Evolutionary conservation across 139 green algal species (phyloP).

Genomic region (Nannochloris sp.): DNA sequence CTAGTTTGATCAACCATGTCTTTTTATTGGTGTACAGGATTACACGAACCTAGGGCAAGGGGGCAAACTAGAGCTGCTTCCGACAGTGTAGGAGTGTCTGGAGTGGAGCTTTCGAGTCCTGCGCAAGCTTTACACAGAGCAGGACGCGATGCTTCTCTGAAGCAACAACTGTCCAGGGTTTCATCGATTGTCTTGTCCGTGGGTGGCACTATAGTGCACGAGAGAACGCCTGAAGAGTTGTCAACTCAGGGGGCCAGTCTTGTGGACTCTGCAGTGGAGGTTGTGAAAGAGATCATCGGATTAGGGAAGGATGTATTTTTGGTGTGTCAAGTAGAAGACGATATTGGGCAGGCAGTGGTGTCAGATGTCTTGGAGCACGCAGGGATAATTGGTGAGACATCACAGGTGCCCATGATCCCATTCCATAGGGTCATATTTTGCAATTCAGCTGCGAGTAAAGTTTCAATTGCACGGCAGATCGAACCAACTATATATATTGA

Average conservation of each 20-base stretch:
- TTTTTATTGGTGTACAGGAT: too few species aligned
- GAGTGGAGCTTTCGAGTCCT: too few species aligned
- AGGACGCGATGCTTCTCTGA: too few species aligned
- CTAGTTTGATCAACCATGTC: too few species aligned
- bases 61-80: too few species aligned
- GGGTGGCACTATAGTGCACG: constrained; percentile 53
- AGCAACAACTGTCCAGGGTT: too few species aligned
- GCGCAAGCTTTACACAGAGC: too few species aligned
- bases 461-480: constrained; percentile 68
- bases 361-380: constrained; percentile 25
- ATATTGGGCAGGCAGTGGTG: constrained; percentile 42
- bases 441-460: constrained; percentile 62
- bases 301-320: constrained; percentile 24
- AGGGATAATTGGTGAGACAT: constrained; percentile 6
- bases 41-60: too few species aligned
- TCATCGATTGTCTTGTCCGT: constrained; percentile 30
- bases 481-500: constrained; percentile 78
- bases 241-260: constrained; percentile 42
- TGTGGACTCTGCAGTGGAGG: constrained; percentile 24
- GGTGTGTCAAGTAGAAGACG: constrained; percentile 48
- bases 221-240: constrained; percentile 37
- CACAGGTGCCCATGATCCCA: constrained; percentile 5
- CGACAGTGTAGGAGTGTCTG: too few species aligned
- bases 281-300: constrained; percentile 20
- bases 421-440: constrained; percentile 60